Base-by-base conservation (phyloP, 1,139 yeast species). In the Sugiyamaella grinbergsii region DNA sequence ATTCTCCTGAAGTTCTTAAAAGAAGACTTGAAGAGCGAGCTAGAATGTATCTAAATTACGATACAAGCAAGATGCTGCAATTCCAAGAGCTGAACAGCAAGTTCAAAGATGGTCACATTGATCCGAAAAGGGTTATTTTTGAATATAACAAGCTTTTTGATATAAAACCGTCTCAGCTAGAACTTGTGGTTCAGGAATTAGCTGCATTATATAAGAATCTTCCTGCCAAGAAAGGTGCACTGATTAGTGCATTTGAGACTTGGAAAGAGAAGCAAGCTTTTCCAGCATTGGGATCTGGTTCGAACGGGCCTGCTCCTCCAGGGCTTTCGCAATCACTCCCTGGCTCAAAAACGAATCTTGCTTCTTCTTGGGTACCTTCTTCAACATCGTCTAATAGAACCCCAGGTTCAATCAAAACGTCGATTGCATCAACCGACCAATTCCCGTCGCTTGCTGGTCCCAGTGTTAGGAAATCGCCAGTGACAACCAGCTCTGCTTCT, bases 11-110 rank as follows among this genome's bases (percentile, higher is more conserved):
- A 33, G 71, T 78, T 37, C 85, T 82, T 57, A 77, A 73, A 58
- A 72, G 76, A 64, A 75, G 96, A 57, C 74, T 90, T 38, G 94
- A 86, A 57, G 96, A 89, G 65, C 76, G 96, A 61, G 96, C 96
- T 0, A 82, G 83, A 6, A 60, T 59, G 38, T 58, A 61, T 42
- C 71, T 87, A 52, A 76, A 79, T 49, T 81, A 84, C 58, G 77
- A 82, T 33, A 68, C 69, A 5, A 66, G 68, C 8, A 72, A 73
- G 31, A 74, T 82, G 57, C 69, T 73, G 10, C 65, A 71, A 49
- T 89, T 89, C 63, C 65, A 69, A 26, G 68, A 70, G 1, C 56
- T 79, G 18, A 86, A 84, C 62, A 69, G 70, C 19, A 66, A 71
- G 11, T 88, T 72, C 64, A 73, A 74, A 45, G 68, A 75, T 26